Conservation (phyloP, 371 early-diverging fungal genomes). For the Synchytrium microbalum region DNA sequence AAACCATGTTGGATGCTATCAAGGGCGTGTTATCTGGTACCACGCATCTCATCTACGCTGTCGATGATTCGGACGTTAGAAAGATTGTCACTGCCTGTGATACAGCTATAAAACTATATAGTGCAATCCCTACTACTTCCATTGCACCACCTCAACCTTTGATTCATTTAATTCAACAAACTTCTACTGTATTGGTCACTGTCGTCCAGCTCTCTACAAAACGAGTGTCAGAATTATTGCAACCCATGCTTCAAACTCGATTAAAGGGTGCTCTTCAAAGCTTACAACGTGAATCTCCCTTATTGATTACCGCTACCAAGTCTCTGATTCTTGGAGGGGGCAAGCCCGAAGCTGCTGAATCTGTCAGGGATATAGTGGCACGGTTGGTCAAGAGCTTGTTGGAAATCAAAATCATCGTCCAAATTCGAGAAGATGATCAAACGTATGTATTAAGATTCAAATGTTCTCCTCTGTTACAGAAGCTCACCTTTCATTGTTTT, state of each 20-base stretch:
- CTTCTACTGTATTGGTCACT: conserved; percentile 24
- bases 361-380: neutral
- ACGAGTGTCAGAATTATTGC: conserved; percentile 32
- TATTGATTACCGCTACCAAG: conserved; percentile 26
- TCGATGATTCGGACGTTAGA: conserved; percentile 42
- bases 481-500: too few relatives aligned
- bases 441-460: neutral
- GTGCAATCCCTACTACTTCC: neutral
- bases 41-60: conserved; percentile 26
- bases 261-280: conserved; percentile 23
- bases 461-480: neutral
- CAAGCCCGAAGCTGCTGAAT: neutral
- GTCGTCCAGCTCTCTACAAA: conserved; percentile 30
- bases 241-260: conserved; percentile 22
- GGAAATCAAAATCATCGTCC: conserved; percentile 31
- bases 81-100: conserved; percentile 20
- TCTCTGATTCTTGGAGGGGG: conserved; percentile 2
- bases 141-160: neutral
- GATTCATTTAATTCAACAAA: conserved; percentile 15
- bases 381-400: conserved; percentile 8
- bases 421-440: conserved; percentile 10
- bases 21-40: conserved; percentile 42
- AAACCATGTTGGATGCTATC: conserved; percentile 35
- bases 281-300: conserved; percentile 26
- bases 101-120: conserved; percentile 1